phyloP scores from a whole-genome alignment of 768 basidiomycete genomes.

The Collybiopsis confluens region DNA sequence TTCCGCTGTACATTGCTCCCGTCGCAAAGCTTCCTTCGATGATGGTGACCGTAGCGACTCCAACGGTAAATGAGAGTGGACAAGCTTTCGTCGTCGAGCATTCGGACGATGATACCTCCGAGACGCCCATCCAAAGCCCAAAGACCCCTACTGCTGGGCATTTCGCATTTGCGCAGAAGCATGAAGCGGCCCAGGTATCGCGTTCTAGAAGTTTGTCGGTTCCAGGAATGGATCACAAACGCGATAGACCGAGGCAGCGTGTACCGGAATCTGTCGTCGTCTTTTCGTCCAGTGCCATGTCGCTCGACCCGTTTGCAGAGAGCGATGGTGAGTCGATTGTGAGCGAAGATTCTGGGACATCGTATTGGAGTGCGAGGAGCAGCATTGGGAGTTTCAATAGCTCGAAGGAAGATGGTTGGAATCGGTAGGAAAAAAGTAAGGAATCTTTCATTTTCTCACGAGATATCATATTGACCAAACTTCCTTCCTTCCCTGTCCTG shows the following conservation, averaged over 20 bases:
- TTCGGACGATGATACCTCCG: neutral
- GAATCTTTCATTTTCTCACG: too few species aligned
- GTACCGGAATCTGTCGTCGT: neutral
- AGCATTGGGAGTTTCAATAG: neutral
- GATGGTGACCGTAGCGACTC: neutral
- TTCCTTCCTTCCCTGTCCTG: too few species aligned
- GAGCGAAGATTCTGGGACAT: neutral
- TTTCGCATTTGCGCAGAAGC: neutral
- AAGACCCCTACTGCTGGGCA: neutral
- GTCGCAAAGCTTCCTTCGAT: neutral
- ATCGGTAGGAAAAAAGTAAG: neutral
- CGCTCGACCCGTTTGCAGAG: neutral
- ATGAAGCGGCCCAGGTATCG: neutral
- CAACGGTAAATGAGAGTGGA: neutral
- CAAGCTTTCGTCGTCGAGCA: too few species aligned
- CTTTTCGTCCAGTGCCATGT: neutral
- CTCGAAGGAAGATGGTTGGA: neutral
- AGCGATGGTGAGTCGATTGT: neutral
- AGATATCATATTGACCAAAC: too few species aligned
- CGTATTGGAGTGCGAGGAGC: slow-evolving; percentile 4
- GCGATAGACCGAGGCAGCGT: neutral
- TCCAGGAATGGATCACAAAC: neutral
- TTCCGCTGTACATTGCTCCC: neutral
- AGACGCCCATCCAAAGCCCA: slow-evolving; percentile 1
- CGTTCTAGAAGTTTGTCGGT: neutral